phyloP scores from a whole-genome alignment of 192 early-diverging fungal species.

The Lobosporangium transversale region DNA sequence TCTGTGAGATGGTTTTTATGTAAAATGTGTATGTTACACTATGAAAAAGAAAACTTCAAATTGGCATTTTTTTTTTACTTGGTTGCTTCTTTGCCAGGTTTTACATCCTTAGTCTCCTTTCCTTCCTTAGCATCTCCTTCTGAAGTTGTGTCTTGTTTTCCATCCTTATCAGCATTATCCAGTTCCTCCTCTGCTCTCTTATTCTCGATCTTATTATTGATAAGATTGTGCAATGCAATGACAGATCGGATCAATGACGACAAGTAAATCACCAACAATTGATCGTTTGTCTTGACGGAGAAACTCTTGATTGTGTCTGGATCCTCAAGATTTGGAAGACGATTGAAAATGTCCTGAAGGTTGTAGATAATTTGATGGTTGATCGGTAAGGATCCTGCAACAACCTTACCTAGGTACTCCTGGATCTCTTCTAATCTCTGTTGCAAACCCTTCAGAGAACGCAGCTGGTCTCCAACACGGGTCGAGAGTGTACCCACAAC shows the following conservation, averaged over 20 bases:
- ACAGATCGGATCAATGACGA: slow-evolving; percentile 91
- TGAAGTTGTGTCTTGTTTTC: slow-evolving; percentile 12
- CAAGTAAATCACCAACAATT: slow-evolving; percentile 94
- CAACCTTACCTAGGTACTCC: slow-evolving; percentile 89
- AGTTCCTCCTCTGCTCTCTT: slow-evolving; percentile 51
- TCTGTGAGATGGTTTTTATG: no score
- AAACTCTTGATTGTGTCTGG: slow-evolving; percentile 84
- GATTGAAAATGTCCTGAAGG: slow-evolving; percentile 98
- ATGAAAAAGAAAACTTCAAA: no score
- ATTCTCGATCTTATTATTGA: slow-evolving; percentile 97
- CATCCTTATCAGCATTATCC: slow-evolving; percentile 36
- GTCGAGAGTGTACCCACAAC: slow-evolving; percentile 94
- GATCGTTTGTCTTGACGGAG: slow-evolving; percentile 95
- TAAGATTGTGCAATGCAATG: slow-evolving; percentile 96
- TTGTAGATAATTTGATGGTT: slow-evolving; percentile 99
- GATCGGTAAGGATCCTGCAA: slow-evolving; percentile 84
- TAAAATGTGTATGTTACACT: no score
- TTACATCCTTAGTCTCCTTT: slow-evolving; percentile 44
- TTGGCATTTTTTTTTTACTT: slow-evolving; percentile 33
- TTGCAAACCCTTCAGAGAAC: slow-evolving; percentile 91
- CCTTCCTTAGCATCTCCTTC: slow-evolving; percentile 18
- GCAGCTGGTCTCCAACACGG: slow-evolving; percentile 91
- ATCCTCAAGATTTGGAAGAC: slow-evolving; percentile 90
- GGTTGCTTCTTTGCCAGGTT: slow-evolving; percentile 38
- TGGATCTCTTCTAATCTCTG: slow-evolving; percentile 87